Evolutionary conservation across 805 yeast genomes (phyloP).

Genomic region (Lipomyces yamanashiensis): DNA sequence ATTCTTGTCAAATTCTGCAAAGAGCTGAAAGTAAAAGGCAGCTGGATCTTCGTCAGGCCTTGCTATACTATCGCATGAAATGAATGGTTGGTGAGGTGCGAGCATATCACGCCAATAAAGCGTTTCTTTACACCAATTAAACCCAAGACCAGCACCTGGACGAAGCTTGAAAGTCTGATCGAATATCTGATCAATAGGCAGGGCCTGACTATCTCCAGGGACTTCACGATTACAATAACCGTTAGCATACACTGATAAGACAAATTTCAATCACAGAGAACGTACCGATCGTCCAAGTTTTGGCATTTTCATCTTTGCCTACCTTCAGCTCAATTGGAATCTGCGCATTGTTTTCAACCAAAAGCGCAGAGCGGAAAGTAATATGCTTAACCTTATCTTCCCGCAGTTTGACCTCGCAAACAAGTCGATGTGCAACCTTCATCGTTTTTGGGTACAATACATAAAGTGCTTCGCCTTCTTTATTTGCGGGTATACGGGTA

Average conservation of each 20-base stretch:
- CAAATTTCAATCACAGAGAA: neutral
- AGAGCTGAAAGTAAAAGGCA: slow-evolving; percentile 71
- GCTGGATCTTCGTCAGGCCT: slow-evolving; percentile 46
- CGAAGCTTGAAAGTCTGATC: slow-evolving; percentile 60
- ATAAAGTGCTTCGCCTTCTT: slow-evolving; percentile 82
- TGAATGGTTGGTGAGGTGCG: slow-evolving; percentile 52
- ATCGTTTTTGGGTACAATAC: slow-evolving; percentile 64
- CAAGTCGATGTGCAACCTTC: slow-evolving; percentile 72
- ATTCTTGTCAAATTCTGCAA: slow-evolving; percentile 63
- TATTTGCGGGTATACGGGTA: slow-evolving; percentile 64
- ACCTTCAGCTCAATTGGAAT: slow-evolving; percentile 56
- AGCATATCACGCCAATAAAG: slow-evolving; percentile 69
- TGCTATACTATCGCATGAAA: slow-evolving; percentile 59
- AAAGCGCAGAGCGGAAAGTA: slow-evolving; percentile 74
- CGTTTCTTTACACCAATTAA: slow-evolving; percentile 67
- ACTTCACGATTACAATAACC: slow-evolving; percentile 32
- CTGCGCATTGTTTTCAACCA: slow-evolving; percentile 68
- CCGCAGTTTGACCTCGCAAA: slow-evolving; percentile 70
- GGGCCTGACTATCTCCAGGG: slow-evolving; percentile 63
- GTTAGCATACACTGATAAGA: neutral
- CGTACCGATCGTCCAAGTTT: slow-evolving; percentile 47
- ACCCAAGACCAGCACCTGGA: slow-evolving; percentile 57
- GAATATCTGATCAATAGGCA: slow-evolving; percentile 76
- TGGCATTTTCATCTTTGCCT: slow-evolving; percentile 45
- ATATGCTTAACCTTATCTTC: slow-evolving; percentile 80